Base-by-base conservation (phyloP, 805 yeast species). In the Priceomyces carsonii region DNA sequence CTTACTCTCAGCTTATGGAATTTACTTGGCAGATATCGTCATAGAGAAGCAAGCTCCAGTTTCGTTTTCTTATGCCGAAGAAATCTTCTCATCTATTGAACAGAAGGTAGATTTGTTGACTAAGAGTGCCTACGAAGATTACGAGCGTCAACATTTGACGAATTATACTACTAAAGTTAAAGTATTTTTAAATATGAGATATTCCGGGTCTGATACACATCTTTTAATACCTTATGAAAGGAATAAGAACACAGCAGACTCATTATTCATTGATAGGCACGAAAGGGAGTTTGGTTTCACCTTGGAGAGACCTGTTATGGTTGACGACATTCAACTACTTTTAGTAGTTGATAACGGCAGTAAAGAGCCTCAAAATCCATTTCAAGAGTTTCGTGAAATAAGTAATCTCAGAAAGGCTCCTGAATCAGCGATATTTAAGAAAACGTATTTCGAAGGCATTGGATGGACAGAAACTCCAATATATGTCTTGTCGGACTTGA, bases 181-280 rank as follows among this genome's bases (percentile, higher is more conserved):
- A 50, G 74, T 75, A 28, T 85, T 74, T 47, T 62, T 89, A 43
- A 89, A 89, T 53, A 64, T 89, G 70, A 73, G 95, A 51, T 90
- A 85, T 53, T 78, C 78, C 43, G 96, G 96, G 6, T 83, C 95
- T n/a, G 96, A 90, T 51, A 84, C 96, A 2, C 81, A 84, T 26
- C 62, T 90, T 43, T 83, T 89, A 85, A 77, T 85, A n/a, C 59
- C 59, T 14, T 58, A 61, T 29, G 27, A 8, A 4, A 57, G 51
- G 14, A 54, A 50, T 6, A 45, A 47, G 18, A 45, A 56, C 40
- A 45, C 57, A 38, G 53, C 59, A 9, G 55, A 44, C 21, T 21
- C 32, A 8, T 39, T 39, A 24, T 64, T 64, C 36, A 40, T 63
- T 5, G 42, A 38, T 9, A 53, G 59, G 39, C 71, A 64, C 36